Conservation (phyloP, 345 rosid species). For the Moricandia arvensis region DNA sequence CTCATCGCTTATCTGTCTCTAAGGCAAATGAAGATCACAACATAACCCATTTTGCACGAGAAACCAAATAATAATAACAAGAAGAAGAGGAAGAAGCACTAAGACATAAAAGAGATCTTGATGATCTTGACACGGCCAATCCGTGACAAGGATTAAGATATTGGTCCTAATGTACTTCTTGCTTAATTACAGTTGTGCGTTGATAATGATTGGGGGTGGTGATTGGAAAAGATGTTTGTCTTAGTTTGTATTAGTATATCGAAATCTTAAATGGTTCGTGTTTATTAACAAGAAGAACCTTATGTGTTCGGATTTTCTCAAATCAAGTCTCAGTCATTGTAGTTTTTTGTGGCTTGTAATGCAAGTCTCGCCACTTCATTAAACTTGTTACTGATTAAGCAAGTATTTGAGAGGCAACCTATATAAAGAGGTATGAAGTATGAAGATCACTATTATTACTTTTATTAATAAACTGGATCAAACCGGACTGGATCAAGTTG, state of each 20-base stretch:
- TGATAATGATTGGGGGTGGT: conserved; percentile 27
- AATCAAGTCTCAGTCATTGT: too few species aligned
- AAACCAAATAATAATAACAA: not conserved
- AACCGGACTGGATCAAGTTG: too few species aligned
- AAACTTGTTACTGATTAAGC: too few species aligned
- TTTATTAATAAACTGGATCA: too few species aligned
- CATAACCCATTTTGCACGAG: conserved; percentile 26
- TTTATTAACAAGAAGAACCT: conserved; percentile 26
- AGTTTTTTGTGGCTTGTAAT: too few species aligned
- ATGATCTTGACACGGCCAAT: conserved; percentile 23
- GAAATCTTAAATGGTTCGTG: conserved; percentile 17
- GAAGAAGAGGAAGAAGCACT: conserved; percentile 25
- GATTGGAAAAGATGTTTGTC: conserved; percentile 11
- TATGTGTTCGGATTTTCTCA: not conserved
- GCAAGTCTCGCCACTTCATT: too few species aligned
- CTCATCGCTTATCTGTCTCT: conserved; percentile 82
- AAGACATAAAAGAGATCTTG: conserved; percentile 19
- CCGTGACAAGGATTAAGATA: conserved; percentile 20
- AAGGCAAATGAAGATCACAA: conserved; percentile 58
- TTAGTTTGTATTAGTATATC: conserved; percentile 20
- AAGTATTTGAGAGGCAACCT: too few species aligned
- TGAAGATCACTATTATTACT: too few species aligned
- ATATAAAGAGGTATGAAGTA: too few species aligned
- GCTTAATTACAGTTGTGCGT: conserved; percentile 20
- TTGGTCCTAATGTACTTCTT: conserved; percentile 17